phyloP scores from a whole-genome alignment of 768 basidiomycete genomes.

The Postia placenta region DNA sequence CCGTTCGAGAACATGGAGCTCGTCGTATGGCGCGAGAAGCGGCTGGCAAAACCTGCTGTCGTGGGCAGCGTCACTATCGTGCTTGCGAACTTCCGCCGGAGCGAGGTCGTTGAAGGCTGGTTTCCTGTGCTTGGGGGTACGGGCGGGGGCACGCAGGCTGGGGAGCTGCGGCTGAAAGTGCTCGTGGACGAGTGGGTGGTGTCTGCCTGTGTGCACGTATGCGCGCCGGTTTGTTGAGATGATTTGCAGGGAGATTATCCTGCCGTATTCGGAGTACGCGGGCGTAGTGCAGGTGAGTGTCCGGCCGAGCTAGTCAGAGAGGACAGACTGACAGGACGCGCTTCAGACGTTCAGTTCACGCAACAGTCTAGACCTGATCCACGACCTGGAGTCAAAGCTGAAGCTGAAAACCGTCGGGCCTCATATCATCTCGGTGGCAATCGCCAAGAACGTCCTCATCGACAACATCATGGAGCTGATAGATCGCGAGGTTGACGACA shows the following conservation, averaged over 20 bases:
- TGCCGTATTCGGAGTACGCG: conserved; percentile 61
- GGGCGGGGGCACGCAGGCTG: conserved; percentile 51
- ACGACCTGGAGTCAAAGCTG: conserved; percentile 59
- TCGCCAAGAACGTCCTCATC: conserved; percentile 59
- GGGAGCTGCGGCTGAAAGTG: conserved; percentile 70
- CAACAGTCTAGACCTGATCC: conserved; percentile 71
- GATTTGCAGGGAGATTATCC: conserved; percentile 61
- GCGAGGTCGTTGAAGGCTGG: conserved; percentile 78
- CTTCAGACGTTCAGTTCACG: conserved; percentile 47
- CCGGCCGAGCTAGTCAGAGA: background rate
- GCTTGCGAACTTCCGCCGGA: conserved; percentile 65
- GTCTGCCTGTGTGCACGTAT: conserved; percentile 17
- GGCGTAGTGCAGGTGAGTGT: conserved; percentile 50
- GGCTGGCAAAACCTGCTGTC: conserved; percentile 44
- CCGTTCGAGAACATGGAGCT: conserved; percentile 70
- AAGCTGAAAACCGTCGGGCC: conserved; percentile 57
- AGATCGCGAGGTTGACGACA: conserved; percentile 62
- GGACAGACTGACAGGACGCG: background rate
- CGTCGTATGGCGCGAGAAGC: conserved; percentile 65
- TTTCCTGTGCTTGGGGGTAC: conserved; percentile 56
- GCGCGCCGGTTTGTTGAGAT: conserved; percentile 8
- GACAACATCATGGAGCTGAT: conserved; percentile 68
- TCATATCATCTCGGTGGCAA: conserved; percentile 63
- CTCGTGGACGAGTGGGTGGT: conserved; percentile 63
- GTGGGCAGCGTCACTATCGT: conserved; percentile 62